phyloP scores from a whole-genome alignment of 441 rosid species.

The Corymbia calophylla region DNA sequence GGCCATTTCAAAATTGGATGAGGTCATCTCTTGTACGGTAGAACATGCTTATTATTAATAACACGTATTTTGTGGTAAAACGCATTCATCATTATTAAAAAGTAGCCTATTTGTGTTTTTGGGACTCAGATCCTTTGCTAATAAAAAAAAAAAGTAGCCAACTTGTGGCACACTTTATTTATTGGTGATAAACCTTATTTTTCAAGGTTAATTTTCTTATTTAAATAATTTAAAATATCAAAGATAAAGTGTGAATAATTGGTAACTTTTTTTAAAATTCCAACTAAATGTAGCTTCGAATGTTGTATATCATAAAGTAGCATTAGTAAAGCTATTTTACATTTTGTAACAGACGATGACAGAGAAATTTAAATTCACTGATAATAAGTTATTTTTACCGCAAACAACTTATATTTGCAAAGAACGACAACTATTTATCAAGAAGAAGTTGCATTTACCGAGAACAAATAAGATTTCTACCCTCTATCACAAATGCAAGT shows the following conservation, averaged over 20 bases:
- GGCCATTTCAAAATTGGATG: background rate
- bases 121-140: background rate
- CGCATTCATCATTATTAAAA: background rate
- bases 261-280: background rate
- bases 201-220: background rate
- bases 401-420: background rate
- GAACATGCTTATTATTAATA: background rate
- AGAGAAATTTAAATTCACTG: background rate
- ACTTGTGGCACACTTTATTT: background rate
- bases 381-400: background rate
- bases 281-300: background rate
- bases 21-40: background rate
- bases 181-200: background rate
- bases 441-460: background rate
- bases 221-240: background rate
- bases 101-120: background rate
- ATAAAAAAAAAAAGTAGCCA: background rate
- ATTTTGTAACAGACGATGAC: background rate
- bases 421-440: background rate
- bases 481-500: background rate
- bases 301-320: background rate
- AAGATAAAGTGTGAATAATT: background rate
- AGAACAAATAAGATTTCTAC: background rate
- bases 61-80: fast-evolving
- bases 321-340: background rate